A percentile compares a stretch with the other conserved stretches of the same genome.
Conservation (phyloP, 306 rosid genomes). For the Canavalia ensiformis region DNA sequence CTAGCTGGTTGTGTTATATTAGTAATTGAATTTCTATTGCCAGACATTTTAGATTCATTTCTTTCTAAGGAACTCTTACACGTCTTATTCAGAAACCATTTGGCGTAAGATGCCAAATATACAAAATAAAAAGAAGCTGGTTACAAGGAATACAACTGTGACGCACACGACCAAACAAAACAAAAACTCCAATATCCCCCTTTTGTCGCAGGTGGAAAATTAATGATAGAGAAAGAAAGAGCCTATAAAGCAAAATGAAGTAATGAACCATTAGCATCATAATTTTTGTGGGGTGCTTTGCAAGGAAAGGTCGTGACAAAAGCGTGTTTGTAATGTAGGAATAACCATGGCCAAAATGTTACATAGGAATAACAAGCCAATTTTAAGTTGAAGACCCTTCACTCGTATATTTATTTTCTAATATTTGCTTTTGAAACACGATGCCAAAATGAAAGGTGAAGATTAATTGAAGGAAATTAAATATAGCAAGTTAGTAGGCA, state of each 20-base stretch:
- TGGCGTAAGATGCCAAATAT: conserved; percentile 39
- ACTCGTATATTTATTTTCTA: conserved; percentile 31
- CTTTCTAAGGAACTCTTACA: neutral
- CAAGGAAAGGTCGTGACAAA: conserved; percentile 30
- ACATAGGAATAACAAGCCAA: conserved; percentile 29
- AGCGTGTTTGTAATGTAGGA: conserved; percentile 28
- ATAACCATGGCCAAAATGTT: conserved; percentile 2
- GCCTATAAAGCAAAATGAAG: conserved; percentile 33
- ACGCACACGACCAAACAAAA: conserved; percentile 61
- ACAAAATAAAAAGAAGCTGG: conserved; percentile 18
- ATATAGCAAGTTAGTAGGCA: conserved; percentile 39
- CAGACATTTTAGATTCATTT: conserved; percentile 38
- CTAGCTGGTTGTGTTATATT: conserved; percentile 12
- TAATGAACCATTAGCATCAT: conserved; percentile 30
- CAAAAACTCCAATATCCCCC: conserved; percentile 46
- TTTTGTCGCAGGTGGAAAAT: conserved; percentile 49
- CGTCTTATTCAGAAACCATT: conserved; percentile 51
- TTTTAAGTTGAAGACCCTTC: conserved; percentile 42
- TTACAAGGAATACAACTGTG: conserved; percentile 61
- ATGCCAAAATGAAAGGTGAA: conserved; percentile 43
- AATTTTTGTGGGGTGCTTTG: conserved; percentile 44
- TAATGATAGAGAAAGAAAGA: conserved; percentile 39
- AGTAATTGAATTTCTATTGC: conserved; percentile 42
- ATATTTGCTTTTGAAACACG: conserved; percentile 39
- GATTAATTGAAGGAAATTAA: neutral